Percentiles rank a stretch among this genome's conserved stretches.
Evolutionary conservation across 1,284 basidiomycete genomes (phyloP).

Genomic region (Ceratobasidium sp.): DNA sequence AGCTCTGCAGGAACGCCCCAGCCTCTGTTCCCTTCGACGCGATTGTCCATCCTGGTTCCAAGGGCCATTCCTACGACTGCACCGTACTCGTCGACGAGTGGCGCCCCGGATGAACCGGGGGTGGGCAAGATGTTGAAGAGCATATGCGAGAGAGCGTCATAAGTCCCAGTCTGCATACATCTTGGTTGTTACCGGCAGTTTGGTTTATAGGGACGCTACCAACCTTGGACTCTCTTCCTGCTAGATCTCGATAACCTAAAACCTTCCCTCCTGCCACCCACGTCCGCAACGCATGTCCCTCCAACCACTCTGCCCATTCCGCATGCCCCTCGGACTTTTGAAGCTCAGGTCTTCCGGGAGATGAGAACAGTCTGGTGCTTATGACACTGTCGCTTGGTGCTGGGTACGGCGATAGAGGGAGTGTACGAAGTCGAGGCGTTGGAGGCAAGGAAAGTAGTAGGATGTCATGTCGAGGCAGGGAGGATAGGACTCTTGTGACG

Average conservation of each 20-base stretch:
- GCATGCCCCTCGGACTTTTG: conserved; percentile 8
- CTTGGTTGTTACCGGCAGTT: neutral
- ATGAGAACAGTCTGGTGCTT: conserved; percentile 65
- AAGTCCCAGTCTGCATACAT: conserved; percentile 68
- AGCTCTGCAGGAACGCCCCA: conserved; percentile 77
- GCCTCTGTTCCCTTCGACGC: conserved; percentile 67
- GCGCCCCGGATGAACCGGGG: conserved; percentile 76
- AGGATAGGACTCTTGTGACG: conserved; percentile 64
- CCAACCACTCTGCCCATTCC: conserved; percentile 44
- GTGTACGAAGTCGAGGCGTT: conserved; percentile 56
- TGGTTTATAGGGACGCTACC: conserved; percentile 46
- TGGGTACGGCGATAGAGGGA: conserved; percentile 77
- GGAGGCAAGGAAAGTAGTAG: conserved; percentile 60
- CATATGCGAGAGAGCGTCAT: conserved; percentile 72
- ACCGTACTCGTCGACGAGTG: conserved; percentile 72
- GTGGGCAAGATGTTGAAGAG: conserved; percentile 68
- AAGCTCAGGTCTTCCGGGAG: conserved; percentile 28
- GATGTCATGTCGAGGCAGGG: conserved; percentile 70
- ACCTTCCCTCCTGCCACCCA: conserved; percentile 64
- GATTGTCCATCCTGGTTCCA: conserved; percentile 68
- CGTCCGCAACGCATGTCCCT: conserved; percentile 53
- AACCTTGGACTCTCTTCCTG: conserved; percentile 67
- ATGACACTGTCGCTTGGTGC: conserved; percentile 63
- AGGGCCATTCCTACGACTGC: conserved; percentile 76
- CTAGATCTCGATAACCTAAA: conserved; percentile 68